Evolutionary conservation across 768 basidiomycete genomes (phyloP), one percentile per base, ranked within the genome.

Genomic region (Mycena rosella): DNA sequence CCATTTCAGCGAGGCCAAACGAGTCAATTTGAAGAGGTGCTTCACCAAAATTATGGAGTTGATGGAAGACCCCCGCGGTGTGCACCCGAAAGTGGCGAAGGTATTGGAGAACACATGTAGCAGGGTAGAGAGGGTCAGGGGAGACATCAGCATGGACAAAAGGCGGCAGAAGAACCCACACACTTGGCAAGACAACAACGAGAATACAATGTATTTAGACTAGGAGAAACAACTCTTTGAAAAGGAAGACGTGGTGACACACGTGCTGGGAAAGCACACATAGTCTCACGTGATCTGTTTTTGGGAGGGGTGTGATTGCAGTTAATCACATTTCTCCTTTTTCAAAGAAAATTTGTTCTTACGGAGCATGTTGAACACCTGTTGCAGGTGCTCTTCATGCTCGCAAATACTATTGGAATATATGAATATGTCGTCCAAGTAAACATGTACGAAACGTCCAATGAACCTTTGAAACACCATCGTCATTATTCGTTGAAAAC

Each of bases 151-250:
- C 1, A 22, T 22, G 20, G 56, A 58, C 20, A 58, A 47, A 13
- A 30, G 56, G n/a, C 14, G 56, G 17, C 10, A 27, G 40, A 58
- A 8, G n/a, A 58, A 45, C 8, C 15, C 56, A 3, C 56, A 27
- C 15, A 58, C 56, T 18, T 58, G 56, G 56, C 3, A 2, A 14
- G 56, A 58, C 30, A 58, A 29, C 22, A 58, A 58, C 42, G 40
- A 27, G n/a, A 47, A 58, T 27, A 58, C 56, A 7, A 58, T 45
- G 56, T 58, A 45, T 44, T 30, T 47, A 20, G 42, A 45, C 56
- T 58, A 27, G 14, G 22, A 18, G 10, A 4, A 6, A 49, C 22
- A 14, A 10, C 9, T 11, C 38, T 8, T 38, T 11, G 32, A 38
- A 14, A 38, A 17, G 15, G 38, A 49, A 49, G 14, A 6, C 24